Evolutionary conservation across 441 rosid species (phyloP), one percentile per base, ranked within the genome.

Genomic region (Populus tomentosa): DNA sequence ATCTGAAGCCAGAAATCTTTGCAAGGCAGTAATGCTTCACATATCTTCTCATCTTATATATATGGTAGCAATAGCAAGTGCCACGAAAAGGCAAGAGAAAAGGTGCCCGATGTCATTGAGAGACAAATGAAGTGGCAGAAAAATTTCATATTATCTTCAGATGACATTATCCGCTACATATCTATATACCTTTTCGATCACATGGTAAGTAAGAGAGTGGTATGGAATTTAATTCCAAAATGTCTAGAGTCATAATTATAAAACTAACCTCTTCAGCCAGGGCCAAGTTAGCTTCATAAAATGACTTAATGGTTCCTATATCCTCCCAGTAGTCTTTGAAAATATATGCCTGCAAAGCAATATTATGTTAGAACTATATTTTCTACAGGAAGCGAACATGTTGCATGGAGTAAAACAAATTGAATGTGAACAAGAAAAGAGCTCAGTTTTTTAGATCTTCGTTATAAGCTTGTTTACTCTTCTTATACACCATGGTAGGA

Each of bases 301-400:
- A 94, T 76, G 97, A 80, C 82, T 83, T 89, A 61, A 94, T 89
- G 40, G 98, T 94, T 82, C 98, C 98, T 13, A 94, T 94, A 72
- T 94, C 98, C 78, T 94, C 98, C 97, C 97, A 94, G 75, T 94
- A 94, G 84, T 94, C 98, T 82, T 85, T 84, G 80, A 89, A 94
- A 11, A 87, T 67, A 79, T 90, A 94, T 66, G 88, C 94, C 97
- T 94, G 86, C 42, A 20, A 69, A 28, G 77, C 46, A 72, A 77
- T 59, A 61, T 65, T 67, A 40, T 70, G 53, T 33, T 66, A 66
- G 26, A 20, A 16, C 42, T 36, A 62, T 11, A 40, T 9, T 35
- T 50, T 50, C 20, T 5, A 50, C 0, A 50, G 59, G 59, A 50
- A 7, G 59, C 40, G 16, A 4, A 6, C 3, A 10, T 32, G 35